Conservation (phyloP, 108 stramenopile genomes). For the Heterococcus sp. region DNA sequence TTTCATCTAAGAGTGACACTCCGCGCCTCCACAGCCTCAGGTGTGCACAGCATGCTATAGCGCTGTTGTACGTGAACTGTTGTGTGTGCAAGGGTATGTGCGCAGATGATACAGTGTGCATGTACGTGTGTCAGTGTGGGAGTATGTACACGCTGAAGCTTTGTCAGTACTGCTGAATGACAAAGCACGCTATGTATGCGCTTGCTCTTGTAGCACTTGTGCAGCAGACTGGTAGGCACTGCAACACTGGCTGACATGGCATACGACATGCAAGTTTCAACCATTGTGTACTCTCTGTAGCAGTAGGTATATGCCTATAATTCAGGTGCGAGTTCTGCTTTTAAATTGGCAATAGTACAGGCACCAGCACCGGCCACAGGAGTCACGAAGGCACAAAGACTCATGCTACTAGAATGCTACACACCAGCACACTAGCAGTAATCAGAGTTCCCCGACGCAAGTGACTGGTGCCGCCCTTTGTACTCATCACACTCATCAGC, state of each 20-base stretch:
- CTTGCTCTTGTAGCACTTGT: neutral
- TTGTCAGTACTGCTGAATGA: neutral
- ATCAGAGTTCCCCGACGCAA: too few relatives aligned
- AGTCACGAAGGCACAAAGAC: too few relatives aligned
- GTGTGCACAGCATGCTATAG: constrained; percentile 26
- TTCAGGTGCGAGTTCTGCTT: too few relatives aligned
- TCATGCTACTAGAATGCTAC: too few relatives aligned
- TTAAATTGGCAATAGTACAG: neutral
- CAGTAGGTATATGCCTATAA: too few relatives aligned
- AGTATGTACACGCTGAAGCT: neutral
- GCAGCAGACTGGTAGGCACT: neutral
- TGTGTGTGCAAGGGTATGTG: neutral
- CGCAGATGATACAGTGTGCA: neutral
- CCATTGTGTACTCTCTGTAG: too few relatives aligned
- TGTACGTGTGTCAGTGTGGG: neutral
- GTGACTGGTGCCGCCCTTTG: too few relatives aligned
- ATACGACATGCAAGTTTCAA: neutral
- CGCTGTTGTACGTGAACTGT: constrained; percentile 11
- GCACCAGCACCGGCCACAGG: too few relatives aligned
- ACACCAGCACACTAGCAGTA: too few relatives aligned
- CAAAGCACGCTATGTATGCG: neutral
- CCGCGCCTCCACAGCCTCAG: constrained; percentile 35
- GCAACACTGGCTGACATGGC: neutral
- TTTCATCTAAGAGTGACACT: constrained; percentile 40
- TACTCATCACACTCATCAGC: too few relatives aligned